Percentiles rank a stretch among this genome's conserved stretches.
These are phyloP conservation scores for Fraxinus greggii DNA, from an alignment of 305 asterid species.

Conservation along the genomic window DNA sequence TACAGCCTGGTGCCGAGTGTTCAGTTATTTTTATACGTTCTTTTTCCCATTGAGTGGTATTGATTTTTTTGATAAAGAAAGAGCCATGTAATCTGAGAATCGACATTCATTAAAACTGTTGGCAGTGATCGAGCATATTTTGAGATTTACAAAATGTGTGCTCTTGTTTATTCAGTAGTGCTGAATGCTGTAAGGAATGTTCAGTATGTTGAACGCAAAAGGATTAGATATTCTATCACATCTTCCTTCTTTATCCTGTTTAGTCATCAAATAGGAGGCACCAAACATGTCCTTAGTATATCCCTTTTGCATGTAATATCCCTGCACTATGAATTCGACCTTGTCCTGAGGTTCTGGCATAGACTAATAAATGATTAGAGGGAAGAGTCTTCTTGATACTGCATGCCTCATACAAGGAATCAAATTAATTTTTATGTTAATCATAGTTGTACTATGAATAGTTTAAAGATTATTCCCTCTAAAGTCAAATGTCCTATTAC, in stretches of 20 bases:
- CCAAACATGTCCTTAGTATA: background rate
- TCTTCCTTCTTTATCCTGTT: background rate
- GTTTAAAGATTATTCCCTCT: constrained; percentile 20
- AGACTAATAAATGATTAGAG: background rate
- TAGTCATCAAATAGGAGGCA: background rate
- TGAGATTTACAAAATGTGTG: background rate
- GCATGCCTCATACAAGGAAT: constrained; percentile 20
- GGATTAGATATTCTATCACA: background rate
- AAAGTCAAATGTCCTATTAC: constrained; percentile 30
- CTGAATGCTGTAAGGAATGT: background rate
- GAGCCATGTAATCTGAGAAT: background rate
- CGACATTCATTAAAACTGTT: background rate
- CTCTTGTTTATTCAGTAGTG: background rate
- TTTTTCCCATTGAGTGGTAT: background rate
- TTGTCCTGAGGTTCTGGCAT: constrained; percentile 13
- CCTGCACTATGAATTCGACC: background rate
- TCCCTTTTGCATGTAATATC: background rate
- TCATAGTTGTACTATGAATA: constrained; percentile 19
- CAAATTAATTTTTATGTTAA: constrained; percentile 18
- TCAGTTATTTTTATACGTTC: background rate
- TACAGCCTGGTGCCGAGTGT: background rate
- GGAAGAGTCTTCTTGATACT: constrained; percentile 19
- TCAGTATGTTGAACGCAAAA: background rate
- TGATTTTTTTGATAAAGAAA: background rate
- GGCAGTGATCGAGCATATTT: background rate